Evolutionary conservation across 805 yeast genomes (phyloP).

Genomic region (Tetrapisispora namnaoensis): DNA sequence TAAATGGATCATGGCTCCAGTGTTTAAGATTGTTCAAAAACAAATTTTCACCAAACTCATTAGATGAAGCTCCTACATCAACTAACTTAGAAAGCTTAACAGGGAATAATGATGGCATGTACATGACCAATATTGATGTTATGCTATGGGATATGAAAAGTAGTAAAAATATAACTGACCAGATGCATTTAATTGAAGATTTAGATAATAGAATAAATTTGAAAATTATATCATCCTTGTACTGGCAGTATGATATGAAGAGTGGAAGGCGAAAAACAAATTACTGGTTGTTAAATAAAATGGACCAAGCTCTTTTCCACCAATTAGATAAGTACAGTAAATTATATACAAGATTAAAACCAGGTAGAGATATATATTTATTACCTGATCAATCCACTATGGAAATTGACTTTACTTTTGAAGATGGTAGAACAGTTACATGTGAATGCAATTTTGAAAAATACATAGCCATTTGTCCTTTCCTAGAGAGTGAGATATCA

Average conservation of each 20-base stretch:
- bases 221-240: slow-evolving; percentile 61
- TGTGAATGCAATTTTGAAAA: slow-evolving; percentile 57
- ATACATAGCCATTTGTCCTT: background rate
- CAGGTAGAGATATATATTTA: slow-evolving; percentile 50
- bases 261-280: background rate
- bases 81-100: background rate
- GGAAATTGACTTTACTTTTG: slow-evolving; percentile 46
- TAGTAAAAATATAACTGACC: slow-evolving; percentile 39
- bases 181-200: slow-evolving; percentile 25
- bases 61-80: background rate
- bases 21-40: slow-evolving; percentile 15
- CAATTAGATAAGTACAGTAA: slow-evolving; percentile 37
- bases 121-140: slow-evolving; percentile 58
- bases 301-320: slow-evolving; percentile 39
- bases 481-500: background rate
- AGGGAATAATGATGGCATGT: slow-evolving; percentile 5
- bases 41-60: slow-evolving; percentile 8
- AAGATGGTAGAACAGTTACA: slow-evolving; percentile 29
- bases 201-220: slow-evolving; percentile 36
- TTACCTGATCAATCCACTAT: slow-evolving; percentile 55
- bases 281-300: slow-evolving; percentile 25
- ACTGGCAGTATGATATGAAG: slow-evolving; percentile 42
- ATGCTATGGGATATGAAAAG: slow-evolving; percentile 69
- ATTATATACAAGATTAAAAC: slow-evolving; percentile 36
- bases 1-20: slow-evolving; percentile 20